These are phyloP conservation scores for sunflower (Helianthus annuus) DNA, from an alignment of 129 eudicot genomes.

Conservation along the genomic window HanXRQr2.0-SUNRISE NC_035441.2:109597679-109598178, in stretches of 20 bases:
- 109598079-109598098: not conserved
- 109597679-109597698: conserved; percentile 97
- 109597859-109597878: conserved; percentile 90
- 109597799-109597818: conserved; percentile 76
- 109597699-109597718: conserved; percentile 98
- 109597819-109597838: conserved; percentile 95
- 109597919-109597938: conserved; percentile 80
- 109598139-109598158: no score
- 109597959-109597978: conserved; percentile 86
- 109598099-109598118: not conserved
- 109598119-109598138: no score
- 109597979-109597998: conserved; percentile 83
- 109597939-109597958: conserved; percentile 80
- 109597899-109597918: conserved; percentile 93
- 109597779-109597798: conserved; percentile 96
- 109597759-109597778: conserved; percentile 93
- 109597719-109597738: conserved; percentile 99
- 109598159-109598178: not conserved
- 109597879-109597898: conserved; percentile 63
- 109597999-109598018: not conserved
- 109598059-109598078: no score
- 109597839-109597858: conserved; percentile 95
- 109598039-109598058: no score
- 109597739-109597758: conserved; percentile 99
- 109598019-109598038: no score